phyloP scores from a whole-genome alignment of 345 rosid species.

The Syzygium aromaticum region DNA sequence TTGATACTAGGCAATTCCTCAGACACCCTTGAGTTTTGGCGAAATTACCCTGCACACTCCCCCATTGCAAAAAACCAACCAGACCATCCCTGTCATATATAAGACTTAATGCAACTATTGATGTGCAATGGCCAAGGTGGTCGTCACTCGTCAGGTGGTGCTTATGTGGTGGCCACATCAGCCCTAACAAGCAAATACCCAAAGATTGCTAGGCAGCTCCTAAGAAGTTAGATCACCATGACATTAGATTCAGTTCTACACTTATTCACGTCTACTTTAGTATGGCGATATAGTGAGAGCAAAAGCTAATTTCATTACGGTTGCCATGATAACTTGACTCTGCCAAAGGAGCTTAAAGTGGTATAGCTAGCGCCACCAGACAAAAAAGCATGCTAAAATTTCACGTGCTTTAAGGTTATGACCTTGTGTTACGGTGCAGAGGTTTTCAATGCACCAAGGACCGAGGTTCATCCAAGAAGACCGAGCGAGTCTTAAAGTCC shows the following conservation, averaged over 20 bases:
- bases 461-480: no score
- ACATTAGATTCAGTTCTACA: background rate
- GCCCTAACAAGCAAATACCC: background rate
- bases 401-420: background rate
- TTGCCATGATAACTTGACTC: background rate
- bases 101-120: background rate
- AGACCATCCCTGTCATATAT: background rate
- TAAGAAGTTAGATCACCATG: background rate
- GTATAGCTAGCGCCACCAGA: background rate
- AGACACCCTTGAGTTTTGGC: background rate
- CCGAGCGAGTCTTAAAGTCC: no score
- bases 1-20: background rate
- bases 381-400: background rate
- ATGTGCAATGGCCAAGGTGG: background rate
- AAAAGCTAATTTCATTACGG: background rate
- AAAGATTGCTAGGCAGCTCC: background rate
- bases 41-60: background rate
- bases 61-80: background rate
- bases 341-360: background rate
- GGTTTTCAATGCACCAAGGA: no score
- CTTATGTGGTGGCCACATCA: background rate
- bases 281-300: background rate
- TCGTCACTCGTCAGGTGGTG: background rate
- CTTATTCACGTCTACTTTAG: background rate
- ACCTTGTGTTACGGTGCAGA: background rate